These are phyloP conservation scores for Hordeum vulgare DNA, from an alignment of 176 grass and related monocot genomes.

Conservation along the genomic window DNA sequence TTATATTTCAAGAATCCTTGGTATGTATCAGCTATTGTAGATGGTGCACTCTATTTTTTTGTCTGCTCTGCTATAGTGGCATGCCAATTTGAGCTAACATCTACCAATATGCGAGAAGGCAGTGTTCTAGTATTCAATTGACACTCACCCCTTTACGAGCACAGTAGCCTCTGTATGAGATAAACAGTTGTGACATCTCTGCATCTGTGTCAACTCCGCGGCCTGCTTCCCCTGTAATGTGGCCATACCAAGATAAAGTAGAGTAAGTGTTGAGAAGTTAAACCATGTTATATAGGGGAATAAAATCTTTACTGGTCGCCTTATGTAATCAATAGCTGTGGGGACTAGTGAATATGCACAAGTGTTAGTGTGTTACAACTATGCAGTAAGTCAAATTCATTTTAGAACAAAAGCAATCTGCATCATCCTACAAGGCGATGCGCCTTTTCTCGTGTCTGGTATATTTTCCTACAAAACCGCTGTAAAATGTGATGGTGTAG, in stretches of 20 bases:
- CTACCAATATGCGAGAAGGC: not conserved
- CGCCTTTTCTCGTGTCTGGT: not conserved
- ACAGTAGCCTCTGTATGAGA: constrained; percentile 72
- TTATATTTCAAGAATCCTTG: constrained; percentile 3
- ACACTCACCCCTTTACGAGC: constrained; percentile 77
- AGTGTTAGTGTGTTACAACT: not conserved
- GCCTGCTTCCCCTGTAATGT: constrained; percentile 39
- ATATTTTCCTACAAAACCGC: not conserved
- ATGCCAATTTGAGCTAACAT: not conserved
- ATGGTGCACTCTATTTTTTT: not conserved
- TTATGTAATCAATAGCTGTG: not conserved
- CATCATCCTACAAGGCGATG: not conserved
- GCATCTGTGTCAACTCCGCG: constrained; percentile 43
- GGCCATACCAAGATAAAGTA: constrained; percentile 9
- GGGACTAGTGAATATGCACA: not conserved
- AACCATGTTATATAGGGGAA: not conserved
- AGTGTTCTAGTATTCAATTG: constrained; percentile 1
- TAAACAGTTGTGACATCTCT: constrained; percentile 59
- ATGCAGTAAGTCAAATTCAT: not conserved
- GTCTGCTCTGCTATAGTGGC: not conserved
- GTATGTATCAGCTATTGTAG: not conserved
- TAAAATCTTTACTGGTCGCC: not conserved
- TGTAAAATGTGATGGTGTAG: not conserved
- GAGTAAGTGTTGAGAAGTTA: not conserved
- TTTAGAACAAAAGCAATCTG: not conserved